phyloP scores from a whole-genome alignment of 106 monocot genomes.

The Acorus calamus region DNA sequence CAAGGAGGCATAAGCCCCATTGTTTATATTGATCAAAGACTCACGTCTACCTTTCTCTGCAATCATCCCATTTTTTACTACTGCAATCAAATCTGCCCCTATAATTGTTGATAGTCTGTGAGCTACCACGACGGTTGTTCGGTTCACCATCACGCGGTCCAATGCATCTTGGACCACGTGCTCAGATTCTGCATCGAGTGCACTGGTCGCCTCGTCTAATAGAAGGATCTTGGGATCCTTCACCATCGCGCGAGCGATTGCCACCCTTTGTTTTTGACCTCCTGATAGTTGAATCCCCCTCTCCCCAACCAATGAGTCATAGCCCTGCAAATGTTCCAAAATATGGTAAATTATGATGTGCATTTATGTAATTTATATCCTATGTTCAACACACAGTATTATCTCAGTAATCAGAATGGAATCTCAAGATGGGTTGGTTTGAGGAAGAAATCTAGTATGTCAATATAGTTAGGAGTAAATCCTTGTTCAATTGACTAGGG shows the following conservation, averaged over 20 bases:
- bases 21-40: slow-evolving; percentile 29
- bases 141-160: slow-evolving; percentile 37
- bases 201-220: slow-evolving; percentile 47
- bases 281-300: slow-evolving; percentile 36
- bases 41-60: slow-evolving; percentile 47
- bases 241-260: slow-evolving; percentile 42
- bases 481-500: no score
- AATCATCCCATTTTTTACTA: slow-evolving; percentile 32
- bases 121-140: slow-evolving; percentile 31
- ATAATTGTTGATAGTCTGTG: slow-evolving; percentile 39
- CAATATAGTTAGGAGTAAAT: no score
- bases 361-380: no score
- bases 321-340: slow-evolving; percentile 18
- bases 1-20: slow-evolving; percentile 11
- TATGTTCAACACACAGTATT: no score
- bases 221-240: slow-evolving; percentile 35
- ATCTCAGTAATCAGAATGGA: no score
- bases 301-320: slow-evolving; percentile 39
- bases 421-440: no score
- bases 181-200: slow-evolving; percentile 47
- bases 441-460: no score
- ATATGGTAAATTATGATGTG: no score
- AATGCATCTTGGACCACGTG: slow-evolving; percentile 35
- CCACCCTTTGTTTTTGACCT: slow-evolving; percentile 40
- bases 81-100: slow-evolving; percentile 30